Percentiles rank a stretch among this genome's conserved stretches.
Conservation (phyloP, 441 rosid genomes). For the Brassica balearica region DNA sequence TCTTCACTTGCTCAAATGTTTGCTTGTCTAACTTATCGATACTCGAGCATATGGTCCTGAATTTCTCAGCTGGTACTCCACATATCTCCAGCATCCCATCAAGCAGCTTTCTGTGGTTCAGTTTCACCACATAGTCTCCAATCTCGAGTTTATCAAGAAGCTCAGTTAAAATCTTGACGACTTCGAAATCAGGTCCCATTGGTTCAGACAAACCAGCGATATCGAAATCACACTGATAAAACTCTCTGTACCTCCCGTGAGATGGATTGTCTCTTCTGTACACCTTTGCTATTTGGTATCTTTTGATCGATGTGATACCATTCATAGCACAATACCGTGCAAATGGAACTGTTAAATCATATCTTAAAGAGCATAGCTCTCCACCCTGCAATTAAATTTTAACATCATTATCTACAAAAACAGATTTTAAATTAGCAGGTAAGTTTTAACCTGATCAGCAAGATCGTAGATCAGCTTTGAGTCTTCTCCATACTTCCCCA, state of each 20-base stretch:
- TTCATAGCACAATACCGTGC: constrained; percentile 94
- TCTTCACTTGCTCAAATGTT: constrained; percentile 77
- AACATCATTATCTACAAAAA: constrained; percentile 24
- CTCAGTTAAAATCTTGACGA: constrained; percentile 76
- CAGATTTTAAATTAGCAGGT: not conserved
- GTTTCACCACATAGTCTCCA: constrained; percentile 90
- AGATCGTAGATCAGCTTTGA: constrained; percentile 92
- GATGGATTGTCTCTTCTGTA: constrained; percentile 95
- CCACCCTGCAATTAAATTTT: constrained; percentile 69
- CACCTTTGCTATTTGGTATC: constrained; percentile 90
- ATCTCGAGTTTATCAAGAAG: constrained; percentile 81
- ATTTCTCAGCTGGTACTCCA: constrained; percentile 63
- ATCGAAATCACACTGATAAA: constrained; percentile 96
- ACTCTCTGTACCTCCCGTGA: constrained; percentile 92
- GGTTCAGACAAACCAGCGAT: constrained; percentile 85
- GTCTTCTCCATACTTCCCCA: constrained; percentile 96
- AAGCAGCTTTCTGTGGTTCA: constrained; percentile 86
- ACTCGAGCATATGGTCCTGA: constrained; percentile 66
- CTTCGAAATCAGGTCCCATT: constrained; percentile 97
- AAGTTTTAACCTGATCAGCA: constrained; percentile 82
- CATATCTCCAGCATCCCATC: constrained; percentile 79
- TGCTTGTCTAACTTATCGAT: constrained; percentile 67
- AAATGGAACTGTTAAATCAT: constrained; percentile 96
- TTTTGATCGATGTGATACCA: constrained; percentile 78
- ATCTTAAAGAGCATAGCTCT: constrained; percentile 93